phyloP scores from a whole-genome alignment of 1,139 yeast species.

The Suhomyces maxii region DNA sequence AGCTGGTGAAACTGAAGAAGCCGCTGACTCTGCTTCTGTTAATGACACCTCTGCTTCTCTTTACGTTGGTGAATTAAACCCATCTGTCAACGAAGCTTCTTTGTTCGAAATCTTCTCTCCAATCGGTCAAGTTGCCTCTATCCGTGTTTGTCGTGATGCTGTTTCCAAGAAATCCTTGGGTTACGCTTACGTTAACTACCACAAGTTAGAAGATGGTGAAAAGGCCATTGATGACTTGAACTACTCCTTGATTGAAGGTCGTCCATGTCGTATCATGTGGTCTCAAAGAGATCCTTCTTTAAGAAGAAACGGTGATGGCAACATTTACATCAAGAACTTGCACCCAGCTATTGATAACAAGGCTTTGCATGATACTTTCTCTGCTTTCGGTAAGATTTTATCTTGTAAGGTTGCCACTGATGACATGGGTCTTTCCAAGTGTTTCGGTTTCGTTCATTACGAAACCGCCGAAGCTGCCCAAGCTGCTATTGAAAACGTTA shows the following conservation, averaged over 20 bases:
- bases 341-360: conserved; percentile 98
- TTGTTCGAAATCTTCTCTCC: conserved; percentile 94
- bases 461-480: conserved; percentile 91
- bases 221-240: conserved; percentile 94
- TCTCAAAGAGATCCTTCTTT: conserved; percentile 98
- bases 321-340: conserved; percentile 96
- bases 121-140: conserved; percentile 93
- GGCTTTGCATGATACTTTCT: conserved; percentile 96
- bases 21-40: conserved; percentile 35
- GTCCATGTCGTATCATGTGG: conserved; percentile 99
- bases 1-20: conserved; percentile 26
- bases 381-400: conserved; percentile 93
- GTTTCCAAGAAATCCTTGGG: conserved; percentile 96
- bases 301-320: conserved; percentile 96
- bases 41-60: conserved; percentile 75
- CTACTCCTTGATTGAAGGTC: conserved; percentile 92
- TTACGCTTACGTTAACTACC: conserved; percentile 97
- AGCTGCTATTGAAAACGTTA: conserved; percentile 95
- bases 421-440: conserved; percentile 87
- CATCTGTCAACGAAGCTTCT: conserved; percentile 89
- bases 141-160: conserved; percentile 99
- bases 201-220: conserved; percentile 86
- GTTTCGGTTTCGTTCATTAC: conserved; percentile 97
- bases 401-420: conserved; percentile 98
- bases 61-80: conserved; percentile 97